These are phyloP conservation scores for Bolboschoenoplectus hybrid DNA, from an alignment of 202 grass and related monocot genomes.

Conservation along the genomic window DNA sequence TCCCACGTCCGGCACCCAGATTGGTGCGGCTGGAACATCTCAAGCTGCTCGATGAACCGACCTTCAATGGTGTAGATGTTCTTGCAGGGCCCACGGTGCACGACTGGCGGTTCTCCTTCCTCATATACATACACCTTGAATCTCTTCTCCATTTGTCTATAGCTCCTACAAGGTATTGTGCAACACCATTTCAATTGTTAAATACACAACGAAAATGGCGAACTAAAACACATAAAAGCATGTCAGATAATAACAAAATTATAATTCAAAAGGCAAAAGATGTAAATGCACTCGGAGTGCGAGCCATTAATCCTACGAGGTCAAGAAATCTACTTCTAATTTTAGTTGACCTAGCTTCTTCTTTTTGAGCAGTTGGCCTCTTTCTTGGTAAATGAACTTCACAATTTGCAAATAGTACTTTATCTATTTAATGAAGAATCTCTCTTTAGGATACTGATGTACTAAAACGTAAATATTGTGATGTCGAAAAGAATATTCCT, in stretches of 20 bases:
- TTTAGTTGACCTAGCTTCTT: no score
- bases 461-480: background rate
- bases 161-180: slow-evolving; percentile 50
- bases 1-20: slow-evolving; percentile 45
- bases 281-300: background rate
- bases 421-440: no score
- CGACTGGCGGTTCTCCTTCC: slow-evolving; percentile 72
- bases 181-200: background rate
- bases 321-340: no score
- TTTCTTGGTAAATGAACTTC: no score
- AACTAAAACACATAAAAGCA: background rate
- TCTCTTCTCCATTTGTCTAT: slow-evolving; percentile 65
- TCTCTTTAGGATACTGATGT: no score
- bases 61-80: slow-evolving; percentile 80
- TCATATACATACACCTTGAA: slow-evolving; percentile 80
- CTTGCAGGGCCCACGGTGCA: slow-evolving; percentile 69
- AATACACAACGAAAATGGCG: background rate
- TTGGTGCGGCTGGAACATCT: slow-evolving; percentile 33
- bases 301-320: background rate
- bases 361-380: no score
- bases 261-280: background rate
- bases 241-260: background rate
- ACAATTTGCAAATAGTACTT: no score
- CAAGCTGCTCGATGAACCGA: slow-evolving; percentile 68
- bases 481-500: background rate